phyloP scores from a whole-genome alignment of 352 stramenopile species.

The Pythium phragmitis region DNA sequence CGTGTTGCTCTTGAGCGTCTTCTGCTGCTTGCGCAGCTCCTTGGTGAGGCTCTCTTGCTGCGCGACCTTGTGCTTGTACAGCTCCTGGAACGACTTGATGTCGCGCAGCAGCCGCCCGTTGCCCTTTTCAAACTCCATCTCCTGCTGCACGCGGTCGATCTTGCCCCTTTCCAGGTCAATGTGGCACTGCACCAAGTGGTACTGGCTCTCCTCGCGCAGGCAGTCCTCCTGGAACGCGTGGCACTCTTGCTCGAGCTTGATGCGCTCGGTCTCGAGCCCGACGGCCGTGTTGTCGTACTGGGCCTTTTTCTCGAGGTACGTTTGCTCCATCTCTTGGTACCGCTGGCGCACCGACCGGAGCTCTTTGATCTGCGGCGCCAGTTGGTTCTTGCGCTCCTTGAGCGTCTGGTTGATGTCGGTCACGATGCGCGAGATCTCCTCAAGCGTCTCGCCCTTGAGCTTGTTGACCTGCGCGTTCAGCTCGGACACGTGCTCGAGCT shows the following conservation, averaged over 20 bases:
- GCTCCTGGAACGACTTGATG: slow-evolving; percentile 86
- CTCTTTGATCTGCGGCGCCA: slow-evolving; percentile 92
- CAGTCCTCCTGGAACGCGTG: slow-evolving; percentile 86
- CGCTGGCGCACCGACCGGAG: slow-evolving; percentile 84
- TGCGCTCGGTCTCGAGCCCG: slow-evolving; percentile 84
- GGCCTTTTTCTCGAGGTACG: slow-evolving; percentile 84
- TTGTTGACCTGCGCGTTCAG: slow-evolving; percentile 89
- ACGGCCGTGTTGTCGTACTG: slow-evolving; percentile 90
- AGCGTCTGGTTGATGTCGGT: slow-evolving; percentile 91
- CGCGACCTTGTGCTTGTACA: slow-evolving; percentile 91
- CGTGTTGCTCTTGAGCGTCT: slow-evolving; percentile 82
- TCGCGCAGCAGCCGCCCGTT: slow-evolving; percentile 77
- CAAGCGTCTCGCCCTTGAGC: slow-evolving; percentile 90
- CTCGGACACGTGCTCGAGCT: slow-evolving; percentile 87
- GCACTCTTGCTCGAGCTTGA: slow-evolving; percentile 91
- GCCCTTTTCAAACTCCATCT: slow-evolving; percentile 87
- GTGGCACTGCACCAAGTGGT: slow-evolving; percentile 81
- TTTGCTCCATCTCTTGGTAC: slow-evolving; percentile 90
- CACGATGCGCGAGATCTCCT: slow-evolving; percentile 92
- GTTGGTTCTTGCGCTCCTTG: slow-evolving; percentile 89
- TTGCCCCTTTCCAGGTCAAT: slow-evolving; percentile 68
- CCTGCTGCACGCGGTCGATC: slow-evolving; percentile 83
- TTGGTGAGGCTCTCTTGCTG: slow-evolving; percentile 91
- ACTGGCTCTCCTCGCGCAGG: slow-evolving; percentile 85
- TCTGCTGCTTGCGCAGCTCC: slow-evolving; percentile 90